These are phyloP conservation scores for Gossypium davidsonii DNA, from an alignment of 441 rosid genomes.

Conservation along the genomic window DNA sequence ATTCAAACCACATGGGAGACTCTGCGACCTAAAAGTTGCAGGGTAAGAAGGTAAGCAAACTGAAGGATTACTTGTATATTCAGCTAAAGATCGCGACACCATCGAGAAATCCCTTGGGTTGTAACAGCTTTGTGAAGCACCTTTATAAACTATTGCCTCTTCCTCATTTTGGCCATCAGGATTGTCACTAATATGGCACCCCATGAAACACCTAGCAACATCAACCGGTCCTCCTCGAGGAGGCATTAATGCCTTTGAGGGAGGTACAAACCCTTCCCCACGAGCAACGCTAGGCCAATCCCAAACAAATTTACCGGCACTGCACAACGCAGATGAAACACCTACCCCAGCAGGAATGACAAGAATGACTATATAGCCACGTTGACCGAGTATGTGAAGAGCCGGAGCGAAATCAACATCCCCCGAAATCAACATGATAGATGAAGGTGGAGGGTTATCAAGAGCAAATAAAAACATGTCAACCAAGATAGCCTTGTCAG, in stretches of 20 bases:
- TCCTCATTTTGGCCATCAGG: constrained; percentile 56
- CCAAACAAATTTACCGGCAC: constrained; percentile 93
- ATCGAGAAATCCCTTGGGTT: constrained; percentile 53
- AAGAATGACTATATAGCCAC: constrained; percentile 77
- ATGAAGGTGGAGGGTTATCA: constrained; percentile 80
- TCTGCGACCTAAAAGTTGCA: constrained; percentile 39
- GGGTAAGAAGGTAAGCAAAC: constrained; percentile 31
- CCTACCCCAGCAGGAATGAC: constrained; percentile 80
- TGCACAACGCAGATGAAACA: constrained; percentile 80
- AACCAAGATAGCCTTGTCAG: constrained; percentile 90
- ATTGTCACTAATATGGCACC: constrained; percentile 39
- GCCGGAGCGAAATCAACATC: constrained; percentile 97
- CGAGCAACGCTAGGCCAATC: constrained; percentile 95
- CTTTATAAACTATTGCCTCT: constrained; percentile 66
- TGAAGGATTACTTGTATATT: constrained; percentile 33
- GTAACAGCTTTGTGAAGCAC: constrained; percentile 52
- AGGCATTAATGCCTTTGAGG: constrained; percentile 35
- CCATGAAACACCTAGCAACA: constrained; percentile 41
- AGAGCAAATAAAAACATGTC: constrained; percentile 96
- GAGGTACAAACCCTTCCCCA: constrained; percentile 84
- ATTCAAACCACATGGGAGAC: constrained; percentile 47
- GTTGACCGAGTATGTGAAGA: constrained; percentile 87
- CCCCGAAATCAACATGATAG: constrained; percentile 86
- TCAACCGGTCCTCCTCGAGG: constrained; percentile 38
- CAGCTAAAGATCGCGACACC: constrained; percentile 48